Evolutionary conservation across 1,284 basidiomycete species (phyloP), one percentile per base, ranked within the genome.

Genomic region (Mycena citricolor): DNA sequence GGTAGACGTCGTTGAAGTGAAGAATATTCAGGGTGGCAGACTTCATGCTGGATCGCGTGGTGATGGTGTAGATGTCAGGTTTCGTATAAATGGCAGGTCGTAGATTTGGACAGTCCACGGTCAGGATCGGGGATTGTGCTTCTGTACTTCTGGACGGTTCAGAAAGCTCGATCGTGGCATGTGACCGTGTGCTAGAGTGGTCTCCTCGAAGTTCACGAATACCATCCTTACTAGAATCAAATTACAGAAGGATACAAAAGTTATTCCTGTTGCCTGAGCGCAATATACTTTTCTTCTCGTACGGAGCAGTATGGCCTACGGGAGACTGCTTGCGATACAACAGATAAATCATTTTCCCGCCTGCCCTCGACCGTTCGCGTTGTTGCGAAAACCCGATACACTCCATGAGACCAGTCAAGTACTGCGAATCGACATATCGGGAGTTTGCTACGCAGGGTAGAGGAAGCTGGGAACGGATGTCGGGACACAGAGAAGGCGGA

Each of bases 381-480:
- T 86, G 55, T 54, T 83, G 68, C 1, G 54, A 57, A 57, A 92
- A 92, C 0, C 89, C 89, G 1, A 92, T 58, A 3, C 64, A 57
- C 0, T 58, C 49, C 80, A 92, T 83, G 21, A 94, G 64, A 1
- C 60, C 58, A 20, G 64, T 62, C 7, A 92, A 71, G 32, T 75
- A 75, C 11, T 78, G 73, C 13, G 74, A 67, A 3, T 83, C 79
- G 47, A 88, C 64, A 60, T 93, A 94, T 5, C 91, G 78, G 3
- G 91, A 94, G 60, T 94, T 94, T 19, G 71, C 61, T 17, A 94
- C 72, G 57, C 91, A 94, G 3, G 91, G 83, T 12, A 85, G 68
- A 1, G 91, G 91, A 3, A 94, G 76, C 86, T 88, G 44, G 35
- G 22, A 32, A 24, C 34, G 34, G 30, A 47, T 26, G 4, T 47